Percentiles rank a stretch among this genome's conserved stretches.
Conservation (phyloP, 2,329 filamentous ascomycete genomes). For the Colletotrichum gigasporum region DNA sequence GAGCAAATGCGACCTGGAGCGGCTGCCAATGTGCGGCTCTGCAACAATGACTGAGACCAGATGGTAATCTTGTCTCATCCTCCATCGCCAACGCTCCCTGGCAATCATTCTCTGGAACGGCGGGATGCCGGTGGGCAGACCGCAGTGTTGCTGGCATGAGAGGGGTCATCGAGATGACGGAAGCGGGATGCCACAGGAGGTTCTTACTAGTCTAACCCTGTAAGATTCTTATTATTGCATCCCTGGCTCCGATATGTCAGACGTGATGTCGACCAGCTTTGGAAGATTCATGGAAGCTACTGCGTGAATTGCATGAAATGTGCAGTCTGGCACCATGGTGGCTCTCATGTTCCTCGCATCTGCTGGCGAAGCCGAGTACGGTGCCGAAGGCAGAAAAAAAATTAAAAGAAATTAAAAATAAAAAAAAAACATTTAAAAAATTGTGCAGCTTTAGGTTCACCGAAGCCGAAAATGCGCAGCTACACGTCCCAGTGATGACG, state of each 20-base stretch:
- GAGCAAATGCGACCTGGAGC: neutral
- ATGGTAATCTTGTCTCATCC: neutral
- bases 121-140: neutral
- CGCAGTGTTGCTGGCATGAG: neutral
- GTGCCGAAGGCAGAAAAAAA: too few species aligned
- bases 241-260: neutral
- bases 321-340: neutral
- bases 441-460: too few species aligned
- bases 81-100: neutral
- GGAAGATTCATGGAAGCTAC: neutral
- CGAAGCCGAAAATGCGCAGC: neutral
- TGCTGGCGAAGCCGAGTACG: neutral
- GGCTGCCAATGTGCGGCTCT: constrained; percentile 21
- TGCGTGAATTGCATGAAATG: neutral
- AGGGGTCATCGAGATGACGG: neutral
- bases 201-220: neutral
- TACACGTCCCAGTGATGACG: neutral
- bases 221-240: neutral
- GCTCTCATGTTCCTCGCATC: neutral
- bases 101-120: neutral
- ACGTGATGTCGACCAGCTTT: neutral
- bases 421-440: too few species aligned
- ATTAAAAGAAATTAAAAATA: too few species aligned
- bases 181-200: neutral
- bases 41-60: constrained; percentile 7